A percentile compares a stretch with the other conserved stretches of the same genome.
phyloP scores from a whole-genome alignment of 768 basidiomycete genomes.

The Tricholoma saponaceum region DNA sequence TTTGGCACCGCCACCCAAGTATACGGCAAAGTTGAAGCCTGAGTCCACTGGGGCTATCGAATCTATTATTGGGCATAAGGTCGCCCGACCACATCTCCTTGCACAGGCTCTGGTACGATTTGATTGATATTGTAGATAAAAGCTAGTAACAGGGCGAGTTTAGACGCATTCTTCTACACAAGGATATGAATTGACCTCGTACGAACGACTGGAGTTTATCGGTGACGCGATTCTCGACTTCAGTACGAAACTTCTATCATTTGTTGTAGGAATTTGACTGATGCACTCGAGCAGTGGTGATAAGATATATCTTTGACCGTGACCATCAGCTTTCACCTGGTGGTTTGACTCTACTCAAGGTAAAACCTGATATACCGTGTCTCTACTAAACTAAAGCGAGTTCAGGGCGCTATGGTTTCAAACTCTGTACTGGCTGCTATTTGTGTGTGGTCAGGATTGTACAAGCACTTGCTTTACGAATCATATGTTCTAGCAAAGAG shows the following conservation, averaged over 20 bases:
- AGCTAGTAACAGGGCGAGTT: slow-evolving; percentile 6
- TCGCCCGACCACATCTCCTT: slow-evolving; percentile 60
- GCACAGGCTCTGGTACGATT: slow-evolving; percentile 66
- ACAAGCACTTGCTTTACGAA: slow-evolving; percentile 56
- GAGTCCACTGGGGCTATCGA: slow-evolving; percentile 57
- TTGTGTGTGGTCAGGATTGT: slow-evolving; percentile 65
- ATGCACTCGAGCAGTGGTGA: slow-evolving; percentile 50
- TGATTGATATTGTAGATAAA: background rate
- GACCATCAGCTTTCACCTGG: slow-evolving; percentile 68
- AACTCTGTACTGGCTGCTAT: slow-evolving; percentile 74
- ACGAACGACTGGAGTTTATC: slow-evolving; percentile 79
- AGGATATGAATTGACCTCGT: slow-evolving; percentile 51
- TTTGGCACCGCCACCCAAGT: slow-evolving; percentile 37
- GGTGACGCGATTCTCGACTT: slow-evolving; percentile 87
- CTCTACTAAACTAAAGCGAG: background rate
- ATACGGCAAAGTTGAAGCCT: slow-evolving; percentile 40
- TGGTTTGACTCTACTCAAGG: slow-evolving; percentile 77
- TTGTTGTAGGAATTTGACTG: slow-evolving; percentile 4
- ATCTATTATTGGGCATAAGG: slow-evolving; percentile 56
- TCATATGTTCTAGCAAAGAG: slow-evolving; percentile 45
- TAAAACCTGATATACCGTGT: slow-evolving; percentile 15
- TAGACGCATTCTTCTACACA: slow-evolving; percentile 69
- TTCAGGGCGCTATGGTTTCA: slow-evolving; percentile 81
- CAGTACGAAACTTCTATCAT: slow-evolving; percentile 39
- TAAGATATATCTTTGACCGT: slow-evolving; percentile 63